Evolutionary conservation across 2,329 filamentous ascomycete genomes (phyloP), one percentile per base, ranked within the genome.

Genomic region (Escovopsis sp.): DNA sequence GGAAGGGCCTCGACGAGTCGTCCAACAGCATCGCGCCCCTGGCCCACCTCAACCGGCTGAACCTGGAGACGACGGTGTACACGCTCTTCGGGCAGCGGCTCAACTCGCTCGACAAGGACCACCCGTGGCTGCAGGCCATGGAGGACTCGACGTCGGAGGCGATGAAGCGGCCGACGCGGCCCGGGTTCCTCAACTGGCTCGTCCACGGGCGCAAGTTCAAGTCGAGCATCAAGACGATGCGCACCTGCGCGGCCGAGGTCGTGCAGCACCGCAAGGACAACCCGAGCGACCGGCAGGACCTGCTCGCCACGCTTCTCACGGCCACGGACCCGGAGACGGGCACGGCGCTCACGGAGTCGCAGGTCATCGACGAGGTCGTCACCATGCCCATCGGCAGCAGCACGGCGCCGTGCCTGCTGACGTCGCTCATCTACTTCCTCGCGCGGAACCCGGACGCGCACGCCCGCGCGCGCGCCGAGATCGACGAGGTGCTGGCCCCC

Each of bases 291-390:
- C 68, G 70, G n/a, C 67, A 71, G 37, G 79, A 84, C 50, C 49
- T 82, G 25, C 65, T 84, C 8, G 65, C 76, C 39, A 68, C 71
- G 3, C 63, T 84, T 54, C 55, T 84, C 44, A 67, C 70, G 42
- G 68, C 63, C 11, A 68, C 64, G 34, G 80, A 84, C 47, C 71
- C 74, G 0, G 67, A 79, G 51, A 81, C 78, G 0, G 75, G 74
- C 25, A 63, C 68, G 44, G 59, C 59, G 2, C 63, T 84, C 48
- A 68, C 61, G 5, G 71, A 81, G 5, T 70, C 71, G 9, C 72
- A 74, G 45, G 69, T 82, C 39, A 67, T 80, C 38, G 76, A 82
- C 56, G 79, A 84, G 54, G 76, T 84, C 48, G 72, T 82, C 41
- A 71, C 72, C 2, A 81, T 84, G 64, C 70, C 81, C 34, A 76